Evolutionary conservation across 2,329 filamentous ascomycete species (phyloP), one percentile per base, ranked within the genome.

Genomic region (Aspergillus unguis): DNA sequence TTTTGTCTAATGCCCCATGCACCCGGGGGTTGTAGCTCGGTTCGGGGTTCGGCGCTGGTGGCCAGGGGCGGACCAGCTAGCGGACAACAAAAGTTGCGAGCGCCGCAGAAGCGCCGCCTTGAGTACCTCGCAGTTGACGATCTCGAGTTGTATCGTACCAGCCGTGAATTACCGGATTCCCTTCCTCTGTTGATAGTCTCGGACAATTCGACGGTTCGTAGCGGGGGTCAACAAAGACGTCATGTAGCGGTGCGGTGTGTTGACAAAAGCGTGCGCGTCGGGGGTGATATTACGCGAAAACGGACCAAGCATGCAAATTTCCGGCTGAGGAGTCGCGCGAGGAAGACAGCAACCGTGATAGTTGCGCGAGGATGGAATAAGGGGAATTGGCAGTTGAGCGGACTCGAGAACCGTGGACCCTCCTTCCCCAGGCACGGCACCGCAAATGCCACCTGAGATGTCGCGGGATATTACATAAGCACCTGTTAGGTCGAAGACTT

Each of bases 1-100:
- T 89, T 53, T 62, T 73, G 61, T 40, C 56, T 57, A 60, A 63
- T 68, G 50, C 65, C 66, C 70, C 71, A 73, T 73, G 58, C 62
- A 72, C 67, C 58, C 55, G 56, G 52, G 48, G 29, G 23, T 45
- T 27, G 57, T 62, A 48, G 53, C 48, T 48, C 52, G 47, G 45
- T 40, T 55, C 54, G 50, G 52, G 47, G 41, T 51, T n/a, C 28
- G 48, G 37, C 54, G 48, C 36, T 50, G 54, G 44, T 56, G 28
- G 38, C 53, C 40, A 55, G 32, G 53, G 46, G 47, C 35, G 44
- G 42, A 58, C 48, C 43, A 46, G 40, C 53, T 50, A 58, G 48
- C 52, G 52, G 49, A 52, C 48, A 60, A 59, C 60, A 50, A 58
- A 58, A 63, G 62, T 63, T 61, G 68, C 67, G 57, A 59, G 65